phyloP scores from a whole-genome alignment of 2,329 filamentous ascomycete species.

The Xylaria sp. region DNA sequence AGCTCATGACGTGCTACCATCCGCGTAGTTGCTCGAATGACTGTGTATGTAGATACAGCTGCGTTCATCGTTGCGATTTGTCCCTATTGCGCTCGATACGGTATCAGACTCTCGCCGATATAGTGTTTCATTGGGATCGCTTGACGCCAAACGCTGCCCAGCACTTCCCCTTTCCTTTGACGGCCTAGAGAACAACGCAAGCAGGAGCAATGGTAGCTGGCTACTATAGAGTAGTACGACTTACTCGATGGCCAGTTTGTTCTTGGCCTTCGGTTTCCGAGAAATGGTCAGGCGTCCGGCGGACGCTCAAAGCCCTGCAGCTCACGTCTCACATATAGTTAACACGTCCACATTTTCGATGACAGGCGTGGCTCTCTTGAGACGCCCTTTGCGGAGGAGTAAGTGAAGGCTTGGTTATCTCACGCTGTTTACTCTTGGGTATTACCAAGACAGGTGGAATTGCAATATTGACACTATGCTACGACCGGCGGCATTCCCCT shows the following conservation, averaged over 20 bases:
- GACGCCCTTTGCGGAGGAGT: not conserved
- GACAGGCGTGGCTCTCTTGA: constrained; percentile 4
- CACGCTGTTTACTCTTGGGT: constrained; percentile 34
- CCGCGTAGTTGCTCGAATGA: constrained; percentile 1
- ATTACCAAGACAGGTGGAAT: constrained; percentile 23
- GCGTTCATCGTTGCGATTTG: not conserved
- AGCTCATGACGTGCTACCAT: not conserved
- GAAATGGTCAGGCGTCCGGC: constrained; percentile 15
- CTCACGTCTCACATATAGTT: constrained; percentile 15
- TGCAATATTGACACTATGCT: constrained; percentile 30
- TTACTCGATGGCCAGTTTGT: not conserved
- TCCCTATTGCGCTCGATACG: not conserved
- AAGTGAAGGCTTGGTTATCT: constrained; percentile 33
- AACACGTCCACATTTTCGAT: constrained; percentile 2
- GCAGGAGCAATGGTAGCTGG: not conserved
- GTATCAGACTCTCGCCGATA: not conserved
- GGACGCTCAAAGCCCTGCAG: constrained; percentile 20
- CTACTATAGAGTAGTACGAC: not conserved
- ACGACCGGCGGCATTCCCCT: constrained; percentile 4
- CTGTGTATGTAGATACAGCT: not conserved
- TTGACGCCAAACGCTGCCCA: not conserved
- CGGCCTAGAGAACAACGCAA: not conserved
- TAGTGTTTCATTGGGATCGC: too few relatives aligned
- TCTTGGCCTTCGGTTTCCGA: constrained; percentile 27
- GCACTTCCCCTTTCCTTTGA: not conserved